Evolutionary conservation across 345 rosid genomes (phyloP).

Genomic region (Erucastrum elatum): DNA sequence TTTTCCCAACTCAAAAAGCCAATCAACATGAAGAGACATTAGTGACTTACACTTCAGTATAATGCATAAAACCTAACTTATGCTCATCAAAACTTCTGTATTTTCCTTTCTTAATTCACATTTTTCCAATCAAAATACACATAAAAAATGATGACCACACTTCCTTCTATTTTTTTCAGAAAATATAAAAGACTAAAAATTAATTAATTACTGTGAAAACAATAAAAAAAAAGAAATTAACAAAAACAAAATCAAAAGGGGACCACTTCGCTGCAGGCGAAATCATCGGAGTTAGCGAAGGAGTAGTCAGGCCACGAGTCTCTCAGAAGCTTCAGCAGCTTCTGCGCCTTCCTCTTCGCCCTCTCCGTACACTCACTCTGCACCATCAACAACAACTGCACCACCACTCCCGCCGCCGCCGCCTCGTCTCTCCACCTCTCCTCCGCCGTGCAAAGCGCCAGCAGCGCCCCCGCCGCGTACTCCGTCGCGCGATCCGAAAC

Average conservation of each 20-base stretch:
- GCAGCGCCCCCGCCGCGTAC: constrained; percentile 85
- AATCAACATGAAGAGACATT: constrained; percentile 7
- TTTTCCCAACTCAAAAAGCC: constrained; percentile 34
- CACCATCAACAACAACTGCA: constrained; percentile 74
- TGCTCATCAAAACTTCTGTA: constrained; percentile 3
- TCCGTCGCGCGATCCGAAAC: constrained; percentile 92
- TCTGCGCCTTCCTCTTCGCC: constrained; percentile 94
- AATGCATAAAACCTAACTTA: constrained; percentile 7
- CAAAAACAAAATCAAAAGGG: constrained; percentile 55
- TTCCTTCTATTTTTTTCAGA: neutral
- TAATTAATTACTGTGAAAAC: constrained; percentile 4
- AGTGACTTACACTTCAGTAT: neutral
- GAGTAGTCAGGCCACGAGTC: constrained; percentile 84
- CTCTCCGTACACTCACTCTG: constrained; percentile 95
- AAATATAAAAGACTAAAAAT: neutral
- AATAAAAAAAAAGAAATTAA: neutral
- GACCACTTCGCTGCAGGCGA: constrained; percentile 69
- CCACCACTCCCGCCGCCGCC: constrained; percentile 79
- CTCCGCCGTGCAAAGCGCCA: constrained; percentile 69
- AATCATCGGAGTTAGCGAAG: constrained; percentile 69
- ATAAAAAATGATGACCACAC: constrained; percentile 26
- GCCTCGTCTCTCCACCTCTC: constrained; percentile 73
- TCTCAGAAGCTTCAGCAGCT: constrained; percentile 73
- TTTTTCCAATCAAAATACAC: neutral
- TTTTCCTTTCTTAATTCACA: constrained; percentile 12